phyloP scores from a whole-genome alignment of 2,329 filamentous ascomycete genomes.

The Fusarium subtropicale region DNA sequence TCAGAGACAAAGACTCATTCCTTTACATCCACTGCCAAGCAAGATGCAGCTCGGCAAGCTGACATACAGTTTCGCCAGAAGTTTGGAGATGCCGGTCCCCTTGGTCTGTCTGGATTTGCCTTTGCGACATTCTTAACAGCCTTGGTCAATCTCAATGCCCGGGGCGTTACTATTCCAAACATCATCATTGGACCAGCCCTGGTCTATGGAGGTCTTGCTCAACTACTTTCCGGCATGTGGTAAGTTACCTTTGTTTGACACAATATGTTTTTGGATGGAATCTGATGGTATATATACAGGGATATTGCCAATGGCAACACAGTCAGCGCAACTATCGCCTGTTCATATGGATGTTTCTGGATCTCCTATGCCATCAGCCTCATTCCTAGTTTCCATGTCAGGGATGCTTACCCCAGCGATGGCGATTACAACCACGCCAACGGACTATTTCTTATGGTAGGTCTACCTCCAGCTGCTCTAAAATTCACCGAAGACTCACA shows the following conservation, averaged over 20 bases:
- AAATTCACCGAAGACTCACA: not conserved
- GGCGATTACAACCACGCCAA: slow-evolving; percentile 21
- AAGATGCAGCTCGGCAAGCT: not conserved
- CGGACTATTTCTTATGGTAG: not conserved
- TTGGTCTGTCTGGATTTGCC: slow-evolving; percentile 7
- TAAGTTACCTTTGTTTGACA: not conserved
- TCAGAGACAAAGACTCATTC: not conserved
- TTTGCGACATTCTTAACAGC: slow-evolving; percentile 13
- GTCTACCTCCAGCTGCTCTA: rapidly evolving
- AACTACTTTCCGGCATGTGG: slow-evolving; percentile 20
- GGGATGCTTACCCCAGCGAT: slow-evolving; percentile 4
- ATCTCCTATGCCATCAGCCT: slow-evolving; percentile 18
- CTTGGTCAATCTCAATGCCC: slow-evolving; percentile 14
- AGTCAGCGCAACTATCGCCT: slow-evolving; percentile 13
- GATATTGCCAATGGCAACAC: slow-evolving; percentile 17
- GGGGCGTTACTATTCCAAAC: slow-evolving; percentile 6
- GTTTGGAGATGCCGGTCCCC: slow-evolving; percentile 15
- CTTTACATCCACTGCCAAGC: not conserved
- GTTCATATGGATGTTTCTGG: slow-evolving; percentile 24
- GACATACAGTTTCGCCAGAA: slow-evolving; percentile 8
- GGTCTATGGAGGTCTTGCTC: slow-evolving; percentile 8
- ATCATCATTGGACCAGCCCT: slow-evolving; percentile 11
- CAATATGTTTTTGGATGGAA: rapidly evolving
- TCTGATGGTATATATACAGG: not conserved
- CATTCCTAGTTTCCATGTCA: slow-evolving; percentile 12